A percentile compares a stretch with the other conserved stretches of the same genome.
These are phyloP conservation scores for Fusarium robinianum DNA, from an alignment of 2,329 filamentous ascomycete species.

Conservation along the genomic window DNA sequence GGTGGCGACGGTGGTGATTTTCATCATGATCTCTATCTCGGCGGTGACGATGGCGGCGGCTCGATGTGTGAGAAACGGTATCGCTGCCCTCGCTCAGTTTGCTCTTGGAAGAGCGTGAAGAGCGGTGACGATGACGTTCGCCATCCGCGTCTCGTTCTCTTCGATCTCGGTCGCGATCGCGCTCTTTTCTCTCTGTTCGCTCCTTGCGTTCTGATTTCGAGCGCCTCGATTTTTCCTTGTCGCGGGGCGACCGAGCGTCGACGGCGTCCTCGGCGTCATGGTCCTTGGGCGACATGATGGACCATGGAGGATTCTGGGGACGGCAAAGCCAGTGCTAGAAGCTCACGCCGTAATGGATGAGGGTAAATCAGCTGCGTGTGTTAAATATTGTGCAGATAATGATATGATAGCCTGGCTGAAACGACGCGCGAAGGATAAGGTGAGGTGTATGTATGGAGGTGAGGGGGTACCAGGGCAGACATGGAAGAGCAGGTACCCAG, in stretches of 20 bases:
- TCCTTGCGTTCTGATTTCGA: conserved; percentile 48
- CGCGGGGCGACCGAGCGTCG: conserved; percentile 45
- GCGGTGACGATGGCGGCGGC: conserved; percentile 40
- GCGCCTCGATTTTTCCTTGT: conserved; percentile 47
- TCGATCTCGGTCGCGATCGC: conserved; percentile 39
- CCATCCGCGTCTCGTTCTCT: conserved; percentile 41
- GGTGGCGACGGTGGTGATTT: conserved; percentile 33
- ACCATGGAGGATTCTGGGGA: conserved; percentile 33
- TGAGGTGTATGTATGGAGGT: too few species aligned
- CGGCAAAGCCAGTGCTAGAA: neutral
- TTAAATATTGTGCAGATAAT: too few species aligned
- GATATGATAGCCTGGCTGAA: too few species aligned
- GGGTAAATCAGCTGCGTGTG: too few species aligned
- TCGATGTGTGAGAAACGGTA: conserved; percentile 45
- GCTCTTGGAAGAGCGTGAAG: conserved; percentile 48
- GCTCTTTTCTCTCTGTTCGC: conserved; percentile 40
- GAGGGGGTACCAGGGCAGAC: too few species aligned
- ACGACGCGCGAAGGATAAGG: too few species aligned
- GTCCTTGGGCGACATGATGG: conserved; percentile 48
- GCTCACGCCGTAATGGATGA: conserved; percentile 5
- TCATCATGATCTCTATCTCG: conserved; percentile 44
- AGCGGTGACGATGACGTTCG: conserved; percentile 46
- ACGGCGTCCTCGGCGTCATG: conserved; percentile 47
- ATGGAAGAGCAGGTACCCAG: too few species aligned
- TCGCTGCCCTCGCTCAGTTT: conserved; percentile 49